Conservation (phyloP, 768 basidiomycete species). For the Termitomyces sp. region DNA sequence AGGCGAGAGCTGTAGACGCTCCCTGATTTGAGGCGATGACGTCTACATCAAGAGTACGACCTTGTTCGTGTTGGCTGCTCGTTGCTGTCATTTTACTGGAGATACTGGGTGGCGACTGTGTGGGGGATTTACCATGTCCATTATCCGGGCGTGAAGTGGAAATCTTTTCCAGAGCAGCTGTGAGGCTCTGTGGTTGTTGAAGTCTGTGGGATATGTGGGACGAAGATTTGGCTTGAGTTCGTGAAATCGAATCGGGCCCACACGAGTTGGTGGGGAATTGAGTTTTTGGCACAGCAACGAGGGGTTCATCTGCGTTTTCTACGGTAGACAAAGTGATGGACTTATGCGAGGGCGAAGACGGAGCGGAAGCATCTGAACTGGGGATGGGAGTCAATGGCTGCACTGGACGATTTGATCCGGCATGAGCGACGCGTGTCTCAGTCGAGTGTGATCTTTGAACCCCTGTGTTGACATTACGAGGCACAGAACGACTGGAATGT, state of each 20-base stretch:
- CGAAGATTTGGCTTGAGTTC: conserved; percentile 46
- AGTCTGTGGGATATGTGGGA: conserved; percentile 49
- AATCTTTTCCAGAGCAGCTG: conserved; percentile 66
- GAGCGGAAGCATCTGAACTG: conserved; percentile 59
- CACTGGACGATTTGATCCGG: conserved; percentile 23
- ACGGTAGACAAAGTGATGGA: conserved; percentile 25
- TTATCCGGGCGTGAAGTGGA: conserved; percentile 38
- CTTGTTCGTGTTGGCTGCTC: conserved; percentile 13
- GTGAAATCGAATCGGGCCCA: conserved; percentile 34
- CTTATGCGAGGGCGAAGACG: conserved; percentile 47
- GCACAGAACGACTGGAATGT: conserved; percentile 25
- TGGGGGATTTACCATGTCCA: conserved; percentile 23
- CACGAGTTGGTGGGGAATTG: conserved; percentile 14
- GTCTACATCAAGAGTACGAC: conserved; percentile 16
- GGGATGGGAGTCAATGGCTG: conserved; percentile 59
- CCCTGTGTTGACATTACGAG: conserved; percentile 9
- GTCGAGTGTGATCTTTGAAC: conserved; percentile 24
- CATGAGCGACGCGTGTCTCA: conserved; percentile 21
- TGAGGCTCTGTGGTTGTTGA: conserved; percentile 63
- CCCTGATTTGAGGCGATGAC: conserved; percentile 21
- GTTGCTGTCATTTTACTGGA: conserved; percentile 17
- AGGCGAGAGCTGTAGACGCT: conserved; percentile 17
- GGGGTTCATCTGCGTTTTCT: conserved; percentile 22
- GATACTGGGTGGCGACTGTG: conserved; percentile 18
- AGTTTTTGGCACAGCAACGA: conserved; percentile 27